Conservation (phyloP, 2,329 filamentous ascomycete species). For the Fusarium liriodendri region DNA sequence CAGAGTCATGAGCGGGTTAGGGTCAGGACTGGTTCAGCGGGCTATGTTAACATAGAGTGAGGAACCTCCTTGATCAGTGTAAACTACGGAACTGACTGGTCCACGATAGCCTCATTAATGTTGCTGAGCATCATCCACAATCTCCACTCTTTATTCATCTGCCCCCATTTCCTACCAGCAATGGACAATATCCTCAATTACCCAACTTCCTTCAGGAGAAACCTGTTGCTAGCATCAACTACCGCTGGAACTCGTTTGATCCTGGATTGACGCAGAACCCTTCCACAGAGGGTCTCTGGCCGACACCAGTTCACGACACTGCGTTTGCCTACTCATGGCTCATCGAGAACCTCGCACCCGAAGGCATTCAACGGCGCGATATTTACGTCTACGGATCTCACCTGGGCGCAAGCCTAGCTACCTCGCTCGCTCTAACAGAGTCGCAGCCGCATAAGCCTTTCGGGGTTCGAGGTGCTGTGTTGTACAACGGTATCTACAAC, state of each 20-base stretch:
- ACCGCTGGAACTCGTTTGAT: constrained; percentile 61
- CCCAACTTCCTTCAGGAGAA: constrained; percentile 56
- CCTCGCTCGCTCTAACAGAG: constrained; percentile 69
- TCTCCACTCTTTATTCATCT: constrained; percentile 66
- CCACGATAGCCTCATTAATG: constrained; percentile 60
- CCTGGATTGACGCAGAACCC: constrained; percentile 31
- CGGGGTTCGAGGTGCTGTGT: constrained; percentile 64
- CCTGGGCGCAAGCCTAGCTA: constrained; percentile 67
- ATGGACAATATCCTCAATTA: constrained; percentile 44
- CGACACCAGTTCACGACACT: constrained; percentile 67
- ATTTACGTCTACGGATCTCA: constrained; percentile 66
- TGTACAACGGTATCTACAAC: constrained; percentile 72
- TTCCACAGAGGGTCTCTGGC: constrained; percentile 56
- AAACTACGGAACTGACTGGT: constrained; percentile 27
- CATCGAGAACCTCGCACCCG: constrained; percentile 55
- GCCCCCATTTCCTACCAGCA: constrained; percentile 57
- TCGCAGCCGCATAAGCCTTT: constrained; percentile 55
- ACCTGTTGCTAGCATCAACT: constrained; percentile 68
- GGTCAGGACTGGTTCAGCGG: constrained; percentile 62
- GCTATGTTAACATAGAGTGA: constrained; percentile 63
- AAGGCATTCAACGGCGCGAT: constrained; percentile 48
- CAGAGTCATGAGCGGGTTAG: constrained; percentile 53
- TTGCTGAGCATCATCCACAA: constrained; percentile 49
- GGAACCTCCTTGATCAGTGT: constrained; percentile 30
- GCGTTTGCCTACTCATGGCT: constrained; percentile 67